Evolutionary conservation across 164 flowering plant genomes (phyloP), one percentile per base, ranked within the genome.

Genomic region (Stephania cephalantha): DNA sequence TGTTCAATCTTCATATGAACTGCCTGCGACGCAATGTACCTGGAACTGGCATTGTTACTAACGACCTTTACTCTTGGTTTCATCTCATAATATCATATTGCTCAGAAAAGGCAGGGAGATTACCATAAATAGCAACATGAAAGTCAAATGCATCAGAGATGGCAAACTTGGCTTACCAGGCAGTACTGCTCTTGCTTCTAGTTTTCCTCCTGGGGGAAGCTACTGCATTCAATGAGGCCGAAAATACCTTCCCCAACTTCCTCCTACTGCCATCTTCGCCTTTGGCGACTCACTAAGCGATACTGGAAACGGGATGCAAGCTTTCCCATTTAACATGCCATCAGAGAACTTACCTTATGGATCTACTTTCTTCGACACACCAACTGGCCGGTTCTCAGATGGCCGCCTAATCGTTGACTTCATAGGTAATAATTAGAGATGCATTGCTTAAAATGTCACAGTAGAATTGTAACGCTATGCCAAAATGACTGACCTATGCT

Each of bases 231-330:
- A 67, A 67, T 7, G 13, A 58, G 6, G 20, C 20, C 64, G 4
- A 35, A 35, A 58, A 58, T 1, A 15, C 20, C 64, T 58, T 58
- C 6, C 64, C 64, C 64, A 15, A 58, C 20, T 58, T 18, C 20
- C 64, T 58, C 76, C 76, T 5, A 46, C 76, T 45, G 71, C 76
- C 10, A 48, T 74, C 22, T 74, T 74, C 48, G 76, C 52, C 17
- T 74, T 74, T 31, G 76, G 76, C 22, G 76, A 74, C 46, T 74
- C 76, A 31, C 42, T 74, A 63, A 74, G 71, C 17, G 76, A 74
- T 29, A 74, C 76, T 29, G 76, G 76, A 25, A 74, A 74, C 25
- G 44, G 13, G 46, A 50, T 74, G 1, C 64, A 74, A 10, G 48
- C 63, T 17, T 74, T 67, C 30, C 71, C 76, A 67, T 74, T 74